Evolutionary conservation across 805 yeast genomes (phyloP).

Genomic region (Naumovozyma castellii): DNA sequence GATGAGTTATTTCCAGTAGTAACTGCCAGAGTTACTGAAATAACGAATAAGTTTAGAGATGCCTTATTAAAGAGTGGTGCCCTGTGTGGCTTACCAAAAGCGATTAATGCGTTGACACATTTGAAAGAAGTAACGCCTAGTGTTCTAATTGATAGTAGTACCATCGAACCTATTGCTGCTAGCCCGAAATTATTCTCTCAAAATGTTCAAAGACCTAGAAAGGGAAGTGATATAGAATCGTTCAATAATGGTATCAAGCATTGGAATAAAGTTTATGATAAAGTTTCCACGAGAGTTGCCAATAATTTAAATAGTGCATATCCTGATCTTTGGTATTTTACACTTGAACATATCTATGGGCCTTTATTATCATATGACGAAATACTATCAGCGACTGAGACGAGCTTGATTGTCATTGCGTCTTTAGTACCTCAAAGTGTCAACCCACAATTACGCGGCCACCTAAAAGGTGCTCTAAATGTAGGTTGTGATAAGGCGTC

Average conservation of each 20-base stretch:
- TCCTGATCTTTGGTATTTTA: conserved; percentile 73
- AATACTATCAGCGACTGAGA: conserved; percentile 52
- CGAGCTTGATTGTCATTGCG: conserved; percentile 66
- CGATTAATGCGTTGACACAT: conserved; percentile 64
- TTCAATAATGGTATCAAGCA: conserved; percentile 45
- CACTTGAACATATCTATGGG: conserved; percentile 62
- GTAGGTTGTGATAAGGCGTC: conserved; percentile 59
- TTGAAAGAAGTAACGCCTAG: conserved; percentile 57
- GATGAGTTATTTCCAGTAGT: background rate
- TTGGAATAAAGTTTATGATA: conserved; percentile 67
- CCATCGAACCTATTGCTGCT: background rate
- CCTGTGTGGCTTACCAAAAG: conserved; percentile 69
- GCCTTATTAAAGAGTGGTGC: conserved; percentile 69
- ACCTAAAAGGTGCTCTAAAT: conserved; percentile 71
- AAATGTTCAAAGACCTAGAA: background rate
- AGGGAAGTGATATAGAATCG: conserved; percentile 1
- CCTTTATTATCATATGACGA: conserved; percentile 61
- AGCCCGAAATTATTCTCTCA: background rate
- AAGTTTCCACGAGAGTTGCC: conserved; percentile 55
- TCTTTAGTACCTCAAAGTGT: conserved; percentile 84
- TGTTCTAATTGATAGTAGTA: conserved; percentile 20
- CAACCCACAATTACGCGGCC: conserved; percentile 88
- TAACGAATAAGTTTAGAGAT: conserved; percentile 56
- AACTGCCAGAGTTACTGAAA: background rate
- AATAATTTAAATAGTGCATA: conserved; percentile 62